Evolutionary conservation across 805 yeast species (phyloP).

Genomic region (Ogataea angusta): DNA sequence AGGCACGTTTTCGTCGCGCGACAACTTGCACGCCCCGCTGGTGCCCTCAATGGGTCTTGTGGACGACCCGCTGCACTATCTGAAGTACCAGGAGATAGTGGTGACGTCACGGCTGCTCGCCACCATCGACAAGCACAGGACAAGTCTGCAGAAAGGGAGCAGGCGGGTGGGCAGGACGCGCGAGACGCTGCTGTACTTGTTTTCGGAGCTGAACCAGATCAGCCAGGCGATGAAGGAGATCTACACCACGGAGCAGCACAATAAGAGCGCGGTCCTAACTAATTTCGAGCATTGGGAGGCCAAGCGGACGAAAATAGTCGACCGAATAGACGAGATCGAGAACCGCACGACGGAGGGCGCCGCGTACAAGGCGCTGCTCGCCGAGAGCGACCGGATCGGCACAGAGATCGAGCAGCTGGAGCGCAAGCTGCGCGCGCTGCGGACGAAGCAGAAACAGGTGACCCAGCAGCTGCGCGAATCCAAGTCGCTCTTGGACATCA

Average conservation of each 20-base stretch:
- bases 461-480: slow-evolving; percentile 41
- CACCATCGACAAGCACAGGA: slow-evolving; percentile 27
- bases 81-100: slow-evolving; percentile 31
- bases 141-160: slow-evolving; percentile 35
- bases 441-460: slow-evolving; percentile 34
- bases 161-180: slow-evolving; percentile 32
- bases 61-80: slow-evolving; percentile 33
- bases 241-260: slow-evolving; percentile 37
- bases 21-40: slow-evolving; percentile 11
- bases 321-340: slow-evolving; percentile 37
- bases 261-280: slow-evolving; percentile 27
- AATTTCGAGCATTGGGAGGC: slow-evolving; percentile 41
- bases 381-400: slow-evolving; percentile 34
- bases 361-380: slow-evolving; percentile 36
- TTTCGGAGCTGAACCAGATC: slow-evolving; percentile 39
- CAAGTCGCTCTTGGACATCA: slow-evolving; percentile 49
- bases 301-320: slow-evolving; percentile 34
- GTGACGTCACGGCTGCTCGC: slow-evolving; percentile 25
- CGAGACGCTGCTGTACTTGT: slow-evolving; percentile 26
- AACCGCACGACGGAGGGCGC: slow-evolving; percentile 41
- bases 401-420: slow-evolving; percentile 40
- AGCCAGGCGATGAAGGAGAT: slow-evolving; percentile 45
- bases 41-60: slow-evolving; percentile 22
- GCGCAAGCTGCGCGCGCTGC: slow-evolving; percentile 31
- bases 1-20: slow-evolving; percentile 12